Base-by-base conservation (phyloP, 768 basidiomycete species). In the Bullera alba region DNA sequence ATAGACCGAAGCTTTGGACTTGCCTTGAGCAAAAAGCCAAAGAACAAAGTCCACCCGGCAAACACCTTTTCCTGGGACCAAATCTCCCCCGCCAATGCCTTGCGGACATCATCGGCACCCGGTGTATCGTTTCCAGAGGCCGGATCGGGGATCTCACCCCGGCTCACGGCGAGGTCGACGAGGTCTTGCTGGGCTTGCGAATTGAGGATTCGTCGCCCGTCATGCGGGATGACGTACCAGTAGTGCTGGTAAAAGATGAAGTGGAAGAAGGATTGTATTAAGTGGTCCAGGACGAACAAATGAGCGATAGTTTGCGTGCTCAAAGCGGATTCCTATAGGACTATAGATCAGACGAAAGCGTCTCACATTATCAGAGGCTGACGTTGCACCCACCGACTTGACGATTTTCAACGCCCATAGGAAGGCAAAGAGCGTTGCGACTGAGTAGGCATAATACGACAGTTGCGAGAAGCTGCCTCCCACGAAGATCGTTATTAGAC, bases 171-270 rank as follows among this genome's bases (percentile, higher is more conserved):
- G n/a, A 74, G 56, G 27, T 69, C 65, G 69, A 89, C 85, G 70
- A 99, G 81, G 35, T 82, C 85, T 67, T 87, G 75, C 73, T 99
- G 95, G 8, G 95, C 93, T 25, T 79, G 77, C 1, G 91, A 96
- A 70, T 93, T 87, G 55, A 80, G 79, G 28, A 81, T 79, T 1
- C 82, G 80, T 21, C 77, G 78, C 4, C 95, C 95, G 61, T 99
- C 91, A 67, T 99, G 95, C 0, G 91, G 86, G 1, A 83, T 86
- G 75, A 85, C 73, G 85, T 89, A 99, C 93, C 92, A 99, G 34
- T 72, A 70, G 42, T 79, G 75, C 19, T 88, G 79, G 32, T 83
- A 86, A 57, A 99, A 97, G 66, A 87, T 86, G 35, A 85, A 78
- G n/a, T 90, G 92, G 85, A 88, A 96, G 0, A 84, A 75, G 1